Evolutionary conservation across 257 asterid genomes (phyloP).

Genomic region (Solanum lignicaule): DNA sequence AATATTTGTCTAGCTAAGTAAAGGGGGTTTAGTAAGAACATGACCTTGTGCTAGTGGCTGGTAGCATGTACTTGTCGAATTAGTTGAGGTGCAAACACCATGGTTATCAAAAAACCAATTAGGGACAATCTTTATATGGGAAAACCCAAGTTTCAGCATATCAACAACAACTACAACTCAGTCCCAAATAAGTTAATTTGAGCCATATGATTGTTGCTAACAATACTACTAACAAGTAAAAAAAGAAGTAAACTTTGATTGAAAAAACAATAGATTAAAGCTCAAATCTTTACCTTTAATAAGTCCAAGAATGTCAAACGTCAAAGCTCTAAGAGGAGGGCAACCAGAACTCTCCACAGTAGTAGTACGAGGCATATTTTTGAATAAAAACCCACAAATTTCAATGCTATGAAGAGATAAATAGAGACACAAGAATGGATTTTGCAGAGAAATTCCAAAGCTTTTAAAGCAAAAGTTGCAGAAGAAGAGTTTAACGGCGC

Average conservation of each 20-base stretch:
- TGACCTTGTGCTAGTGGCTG: neutral
- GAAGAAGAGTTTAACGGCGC: neutral
- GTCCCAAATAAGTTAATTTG: neutral
- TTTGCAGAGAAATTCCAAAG: neutral
- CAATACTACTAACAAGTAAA: neutral
- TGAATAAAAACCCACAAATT: neutral
- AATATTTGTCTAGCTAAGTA: neutral
- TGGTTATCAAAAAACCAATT: no score
- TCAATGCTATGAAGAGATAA: neutral
- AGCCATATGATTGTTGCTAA: neutral
- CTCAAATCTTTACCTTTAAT: conserved; percentile 45
- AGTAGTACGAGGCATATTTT: conserved; percentile 71
- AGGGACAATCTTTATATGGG: neutral
- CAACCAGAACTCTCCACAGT: conserved; percentile 66
- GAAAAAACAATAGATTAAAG: neutral
- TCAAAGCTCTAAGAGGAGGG: conserved; percentile 76
- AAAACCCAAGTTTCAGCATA: neutral
- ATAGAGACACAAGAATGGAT: neutral
- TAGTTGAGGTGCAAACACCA: neutral
- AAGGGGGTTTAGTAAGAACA: neutral
- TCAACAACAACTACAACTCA: neutral
- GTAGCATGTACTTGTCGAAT: neutral
- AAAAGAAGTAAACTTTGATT: neutral
- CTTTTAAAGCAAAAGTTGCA: neutral
- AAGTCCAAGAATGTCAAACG: conserved; percentile 74